Conservation (phyloP, 352 stramenopile species). For the Globisporangium abappressorium region DNA sequence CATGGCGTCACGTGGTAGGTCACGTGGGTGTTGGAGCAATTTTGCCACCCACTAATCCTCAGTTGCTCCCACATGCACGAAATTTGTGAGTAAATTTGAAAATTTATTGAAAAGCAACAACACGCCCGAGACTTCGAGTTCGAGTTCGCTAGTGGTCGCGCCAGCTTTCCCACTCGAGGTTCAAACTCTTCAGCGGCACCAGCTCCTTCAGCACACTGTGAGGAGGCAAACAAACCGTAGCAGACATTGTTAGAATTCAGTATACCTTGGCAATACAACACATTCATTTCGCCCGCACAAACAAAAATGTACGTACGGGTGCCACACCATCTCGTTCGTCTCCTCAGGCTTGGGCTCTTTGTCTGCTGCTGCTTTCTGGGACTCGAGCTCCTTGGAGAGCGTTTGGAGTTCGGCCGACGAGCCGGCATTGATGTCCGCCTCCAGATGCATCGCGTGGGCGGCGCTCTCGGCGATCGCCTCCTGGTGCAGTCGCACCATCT, state of each 20-base stretch:
- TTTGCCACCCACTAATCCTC: background rate
- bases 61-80: background rate
- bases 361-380: slow-evolving; percentile 37
- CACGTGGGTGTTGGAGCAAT: background rate
- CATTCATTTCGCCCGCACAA: too few relatives aligned
- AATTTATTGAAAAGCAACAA: background rate
- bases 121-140: background rate
- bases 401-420: slow-evolving; percentile 50
- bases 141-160: slow-evolving; percentile 53
- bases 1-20: too few relatives aligned
- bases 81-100: background rate
- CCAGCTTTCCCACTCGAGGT: slow-evolving; percentile 81
- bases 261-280: too few relatives aligned
- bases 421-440: slow-evolving; percentile 58
- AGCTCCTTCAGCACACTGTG: slow-evolving; percentile 69
- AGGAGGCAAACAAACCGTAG: background rate
- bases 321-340: slow-evolving; percentile 78
- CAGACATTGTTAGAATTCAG: too few relatives aligned
- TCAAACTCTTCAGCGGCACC: slow-evolving; percentile 73
- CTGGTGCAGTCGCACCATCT: slow-evolving; percentile 68
- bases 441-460: slow-evolving; percentile 65
- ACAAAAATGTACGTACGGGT: slow-evolving; percentile 55
- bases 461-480: slow-evolving; percentile 70
- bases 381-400: slow-evolving; percentile 56
- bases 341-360: slow-evolving; percentile 59